A percentile compares a stretch with the other conserved stretches of the same genome.
Evolutionary conservation across 768 basidiomycete species (phyloP).

Genomic region (Sarcodon sp.): DNA sequence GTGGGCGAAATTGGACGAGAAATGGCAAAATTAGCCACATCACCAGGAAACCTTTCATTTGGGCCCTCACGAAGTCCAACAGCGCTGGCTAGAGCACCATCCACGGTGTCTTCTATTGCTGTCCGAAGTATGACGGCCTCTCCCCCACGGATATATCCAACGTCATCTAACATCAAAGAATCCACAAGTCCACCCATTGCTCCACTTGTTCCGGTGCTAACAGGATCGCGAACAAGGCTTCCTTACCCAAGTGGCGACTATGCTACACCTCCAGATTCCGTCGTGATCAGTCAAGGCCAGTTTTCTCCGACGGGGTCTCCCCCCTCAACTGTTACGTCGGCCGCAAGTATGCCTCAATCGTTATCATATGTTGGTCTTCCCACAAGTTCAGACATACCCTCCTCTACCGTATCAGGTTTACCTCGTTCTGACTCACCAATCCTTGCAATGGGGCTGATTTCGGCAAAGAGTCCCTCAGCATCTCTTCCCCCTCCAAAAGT

Average conservation of each 20-base stretch:
- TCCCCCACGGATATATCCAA: constrained; percentile 14
- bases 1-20: constrained; percentile 67
- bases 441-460: constrained; percentile 9
- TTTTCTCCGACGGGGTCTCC: constrained; percentile 43
- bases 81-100: constrained; percentile 28
- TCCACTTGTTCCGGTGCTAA: constrained; percentile 27
- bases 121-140: constrained; percentile 21
- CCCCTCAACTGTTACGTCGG: constrained; percentile 18
- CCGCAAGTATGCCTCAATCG: constrained; percentile 19
- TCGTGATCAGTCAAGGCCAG: constrained; percentile 20
- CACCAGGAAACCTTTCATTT: constrained; percentile 37
- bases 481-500: constrained; percentile 30
- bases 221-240: constrained; percentile 37
- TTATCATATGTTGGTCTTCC: constrained; percentile 39
- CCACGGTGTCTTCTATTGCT: constrained; percentile 33
- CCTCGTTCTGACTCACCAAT: constrained; percentile 7
- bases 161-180: constrained; percentile 29
- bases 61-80: constrained; percentile 36
- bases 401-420: constrained; percentile 9
- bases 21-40: constrained; percentile 59
- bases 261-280: constrained; percentile 44
- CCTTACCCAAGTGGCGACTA: constrained; percentile 84
- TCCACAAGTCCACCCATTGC: constrained; percentile 48
- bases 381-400: constrained; percentile 7
- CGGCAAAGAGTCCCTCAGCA: constrained; percentile 3